These are phyloP conservation scores for Rhexocercosporidium sp. DNA, from an alignment of 2,329 filamentous ascomycete genomes.

Conservation along the genomic window DNA sequence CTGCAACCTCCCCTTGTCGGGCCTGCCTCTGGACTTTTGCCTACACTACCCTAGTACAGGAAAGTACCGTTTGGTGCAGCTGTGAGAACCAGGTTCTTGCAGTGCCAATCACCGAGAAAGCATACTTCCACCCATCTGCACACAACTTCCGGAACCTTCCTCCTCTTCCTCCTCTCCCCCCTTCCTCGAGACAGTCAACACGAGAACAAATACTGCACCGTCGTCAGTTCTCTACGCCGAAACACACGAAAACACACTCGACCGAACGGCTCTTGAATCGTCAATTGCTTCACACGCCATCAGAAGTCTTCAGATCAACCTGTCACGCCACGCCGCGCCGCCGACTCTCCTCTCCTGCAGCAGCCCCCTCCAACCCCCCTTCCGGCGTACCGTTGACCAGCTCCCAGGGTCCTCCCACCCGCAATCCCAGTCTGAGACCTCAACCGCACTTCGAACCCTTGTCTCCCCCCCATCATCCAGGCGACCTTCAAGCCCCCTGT, in stretches of 20 bases:
- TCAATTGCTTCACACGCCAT: neutral
- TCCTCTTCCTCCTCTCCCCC: neutral
- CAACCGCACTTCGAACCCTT: slow-evolving; percentile 5
- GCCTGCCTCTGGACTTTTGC: no score
- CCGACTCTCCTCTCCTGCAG: neutral
- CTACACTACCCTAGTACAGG: neutral
- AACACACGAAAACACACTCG: neutral
- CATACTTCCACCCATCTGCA: neutral
- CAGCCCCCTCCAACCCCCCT: neutral
- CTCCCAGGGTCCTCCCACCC: neutral
- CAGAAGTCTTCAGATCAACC: neutral
- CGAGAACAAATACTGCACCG: neutral
- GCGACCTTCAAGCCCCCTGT: neutral
- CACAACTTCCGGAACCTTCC: neutral
- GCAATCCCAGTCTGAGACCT: slow-evolving; percentile 7
- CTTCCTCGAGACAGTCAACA: neutral
- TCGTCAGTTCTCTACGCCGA: neutral
- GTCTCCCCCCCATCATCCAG: neutral
- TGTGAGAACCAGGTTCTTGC: neutral
- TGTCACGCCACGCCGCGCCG: neutral
- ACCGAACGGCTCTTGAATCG: no score
- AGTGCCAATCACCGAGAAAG: neutral
- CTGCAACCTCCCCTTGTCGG: neutral
- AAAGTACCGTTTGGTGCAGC: neutral
- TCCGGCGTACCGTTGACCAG: neutral